Conservation (phyloP, 2,329 filamentous ascomycete species). For the Paraphoma sp. region DNA sequence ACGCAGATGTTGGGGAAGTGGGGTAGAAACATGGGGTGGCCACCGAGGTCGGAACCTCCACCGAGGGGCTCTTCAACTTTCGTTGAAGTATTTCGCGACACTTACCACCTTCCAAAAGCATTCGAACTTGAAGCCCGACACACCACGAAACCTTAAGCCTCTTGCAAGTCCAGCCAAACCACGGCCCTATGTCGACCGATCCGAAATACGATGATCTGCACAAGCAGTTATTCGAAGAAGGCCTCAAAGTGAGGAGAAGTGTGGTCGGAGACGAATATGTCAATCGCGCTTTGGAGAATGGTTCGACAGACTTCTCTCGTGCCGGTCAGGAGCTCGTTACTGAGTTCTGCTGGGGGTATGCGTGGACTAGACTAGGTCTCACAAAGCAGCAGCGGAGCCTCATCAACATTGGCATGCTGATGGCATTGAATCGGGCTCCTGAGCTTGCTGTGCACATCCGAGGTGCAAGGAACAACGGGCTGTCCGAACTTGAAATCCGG, state of each 20-base stretch:
- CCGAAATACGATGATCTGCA: conserved; percentile 53
- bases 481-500: conserved; percentile 67
- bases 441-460: conserved; percentile 69
- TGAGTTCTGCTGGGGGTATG: conserved; percentile 69
- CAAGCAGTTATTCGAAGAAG: conserved; percentile 66
- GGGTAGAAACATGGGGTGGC: neutral
- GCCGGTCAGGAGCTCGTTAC: conserved; percentile 69
- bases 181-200: conserved; percentile 47
- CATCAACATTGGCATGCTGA: conserved; percentile 70
- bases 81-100: neutral
- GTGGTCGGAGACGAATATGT: conserved; percentile 70
- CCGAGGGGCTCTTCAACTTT: neutral
- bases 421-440: conserved; percentile 64
- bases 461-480: conserved; percentile 68
- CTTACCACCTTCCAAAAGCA: too few species aligned
- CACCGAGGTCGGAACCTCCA: neutral
- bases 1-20: conserved; percentile 1
- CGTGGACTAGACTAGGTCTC: conserved; percentile 69
- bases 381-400: conserved; percentile 66
- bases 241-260: conserved; percentile 64
- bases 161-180: neutral
- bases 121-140: neutral
- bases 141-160: neutral
- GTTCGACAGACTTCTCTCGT: conserved; percentile 64
- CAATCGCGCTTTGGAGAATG: conserved; percentile 62